phyloP scores from a whole-genome alignment of 805 yeast genomes.

The Nakazawaea ernobii region DNA sequence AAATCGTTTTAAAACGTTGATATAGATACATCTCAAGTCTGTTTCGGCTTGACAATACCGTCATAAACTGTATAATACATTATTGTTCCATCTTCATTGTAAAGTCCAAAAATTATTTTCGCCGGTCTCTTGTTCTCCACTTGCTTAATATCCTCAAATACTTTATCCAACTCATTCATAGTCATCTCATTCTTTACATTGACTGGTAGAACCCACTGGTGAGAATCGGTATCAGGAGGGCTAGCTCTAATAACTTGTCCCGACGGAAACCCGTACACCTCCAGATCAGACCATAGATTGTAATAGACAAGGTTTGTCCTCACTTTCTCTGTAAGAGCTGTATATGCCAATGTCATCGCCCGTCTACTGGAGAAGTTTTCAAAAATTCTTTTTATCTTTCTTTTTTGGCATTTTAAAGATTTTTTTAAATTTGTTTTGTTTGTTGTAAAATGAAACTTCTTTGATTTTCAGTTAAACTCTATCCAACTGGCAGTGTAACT shows the following conservation, averaged over 20 bases:
- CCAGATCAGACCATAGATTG: constrained; percentile 37
- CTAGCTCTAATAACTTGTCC: constrained; percentile 23
- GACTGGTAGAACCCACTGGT: constrained; percentile 40
- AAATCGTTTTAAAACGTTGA: constrained; percentile 6
- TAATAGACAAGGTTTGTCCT: constrained; percentile 37
- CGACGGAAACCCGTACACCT: constrained; percentile 13
- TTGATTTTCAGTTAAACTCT: not conserved
- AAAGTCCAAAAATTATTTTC: constrained; percentile 48
- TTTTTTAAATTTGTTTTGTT: too few species aligned
- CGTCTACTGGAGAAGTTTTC: too few species aligned
- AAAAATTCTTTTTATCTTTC: too few species aligned
- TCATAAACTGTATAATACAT: constrained; percentile 65
- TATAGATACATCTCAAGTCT: constrained; percentile 27
- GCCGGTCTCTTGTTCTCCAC: constrained; percentile 25
- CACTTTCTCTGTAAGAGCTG: constrained; percentile 27
- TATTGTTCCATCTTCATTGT: constrained; percentile 62
- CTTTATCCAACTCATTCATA: constrained; percentile 30
- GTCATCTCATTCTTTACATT: constrained; percentile 24
- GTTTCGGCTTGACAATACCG: constrained; percentile 61
- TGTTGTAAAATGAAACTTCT: too few species aligned
- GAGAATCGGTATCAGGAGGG: constrained; percentile 22
- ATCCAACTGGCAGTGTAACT: not conserved
- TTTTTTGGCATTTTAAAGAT: too few species aligned
- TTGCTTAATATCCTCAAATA: constrained; percentile 29
- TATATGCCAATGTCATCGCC: constrained; percentile 1